Conservation (phyloP, 345 rosid genomes). For the Brassica napus region Da-Ae NC_063450.1:54709501-54710000, state of each 20-base stretch:
- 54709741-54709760: conserved; percentile 70
- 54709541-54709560: conserved; percentile 80
- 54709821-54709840: conserved; percentile 80
- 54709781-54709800: conserved; percentile 70
- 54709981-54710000: conserved; percentile 83
- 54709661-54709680: conserved; percentile 76
- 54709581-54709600: conserved; percentile 79
- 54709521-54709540: conserved; percentile 92
- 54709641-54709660: conserved; percentile 81
- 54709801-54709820: conserved; percentile 74
- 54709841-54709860: conserved; percentile 86
- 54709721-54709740: conserved; percentile 69
- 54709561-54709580: conserved; percentile 86
- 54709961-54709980: conserved; percentile 84
- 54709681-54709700: conserved; percentile 71
- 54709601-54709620: conserved; percentile 78
- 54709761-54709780: conserved; percentile 57
- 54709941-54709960: conserved; percentile 81
- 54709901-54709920: conserved; percentile 93
- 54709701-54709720: conserved; percentile 63
- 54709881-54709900: conserved; percentile 99
- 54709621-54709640: conserved; percentile 91
- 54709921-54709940: conserved; percentile 93
- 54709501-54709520: conserved; percentile 99
- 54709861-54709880: conserved; percentile 93